A percentile compares a stretch with the other conserved stretches of the same genome.
phyloP scores from a whole-genome alignment of 2,329 filamentous ascomycete genomes.

The Endoconidiophora laricicola region DNA sequence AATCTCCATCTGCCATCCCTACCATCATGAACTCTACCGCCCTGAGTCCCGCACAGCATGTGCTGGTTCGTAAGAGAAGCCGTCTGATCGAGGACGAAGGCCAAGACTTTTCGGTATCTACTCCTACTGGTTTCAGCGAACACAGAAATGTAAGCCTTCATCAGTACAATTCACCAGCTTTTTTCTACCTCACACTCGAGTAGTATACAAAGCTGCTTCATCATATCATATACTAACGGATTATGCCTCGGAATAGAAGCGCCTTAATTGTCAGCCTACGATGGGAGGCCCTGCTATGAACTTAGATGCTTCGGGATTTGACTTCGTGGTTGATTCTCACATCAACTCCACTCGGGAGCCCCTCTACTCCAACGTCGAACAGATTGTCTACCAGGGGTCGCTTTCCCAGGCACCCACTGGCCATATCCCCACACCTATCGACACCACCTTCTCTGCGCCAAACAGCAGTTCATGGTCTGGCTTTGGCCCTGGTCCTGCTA shows the following conservation, averaged over 20 bases:
- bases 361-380: slow-evolving; percentile 14
- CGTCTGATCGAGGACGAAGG: slow-evolving; percentile 11
- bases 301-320: neutral
- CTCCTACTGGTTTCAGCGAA: slow-evolving; percentile 8
- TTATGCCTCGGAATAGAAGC: slow-evolving; percentile 5
- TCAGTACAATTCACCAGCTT: no score
- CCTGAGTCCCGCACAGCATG: slow-evolving; percentile 7
- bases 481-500: slow-evolving; percentile 29
- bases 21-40: slow-evolving; percentile 4
- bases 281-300: neutral
- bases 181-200: no score
- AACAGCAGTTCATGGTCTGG: slow-evolving; percentile 20
- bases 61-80: slow-evolving; percentile 11
- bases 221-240: neutral
- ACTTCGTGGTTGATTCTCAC: slow-evolving; percentile 16
- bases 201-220: neutral
- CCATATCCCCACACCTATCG: slow-evolving; percentile 43
- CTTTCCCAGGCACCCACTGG: slow-evolving; percentile 18
- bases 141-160: slow-evolving; percentile 11
- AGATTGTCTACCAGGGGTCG: slow-evolving; percentile 6
- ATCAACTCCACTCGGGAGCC: slow-evolving; percentile 32
- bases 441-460: slow-evolving; percentile 39
- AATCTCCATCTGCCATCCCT: neutral
- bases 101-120: neutral
- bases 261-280: slow-evolving; percentile 10